Evolutionary conservation across 805 yeast genomes (phyloP), one percentile per base, ranked within the genome.

Genomic region (Maudiozyma bulderi): DNA sequence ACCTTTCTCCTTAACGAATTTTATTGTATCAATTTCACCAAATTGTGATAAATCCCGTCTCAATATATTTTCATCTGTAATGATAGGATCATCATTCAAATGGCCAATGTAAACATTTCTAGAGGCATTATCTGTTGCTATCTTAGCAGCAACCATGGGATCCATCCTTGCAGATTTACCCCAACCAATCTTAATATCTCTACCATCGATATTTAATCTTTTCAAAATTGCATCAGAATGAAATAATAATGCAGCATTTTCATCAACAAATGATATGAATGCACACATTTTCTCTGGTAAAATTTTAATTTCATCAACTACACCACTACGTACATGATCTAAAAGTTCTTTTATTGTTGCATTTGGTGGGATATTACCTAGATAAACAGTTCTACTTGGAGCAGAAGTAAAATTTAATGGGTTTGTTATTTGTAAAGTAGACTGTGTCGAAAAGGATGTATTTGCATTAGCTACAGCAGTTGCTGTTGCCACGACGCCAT

Each of bases 151-250:
- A 6, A 91, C 90, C 7, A 84, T 74, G 1, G 95, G 85, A 51
- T 80, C 81, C 35, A 89, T 78, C 1, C 85, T 80, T 2, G 83
- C 73, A 39, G 88, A 80, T 56, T 84, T 84, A 20, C 96, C 96
- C 98, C 98, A 93, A 10, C 96, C 96, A 51, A 91, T 77, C 60
- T 88, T 79, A 50, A 90, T 79, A 59, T 86, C 95, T 55, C 84
- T 81, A 43, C 87, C 89, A 56, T 80, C 81, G 51, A 93, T 84
- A 40, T 83, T 79, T 54, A 90, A 73, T 62, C 90, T 80, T 62
- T 87, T 88, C 62, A 91, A 74, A 46, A 86, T 83, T 39, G 96
- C 95, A 69, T 90, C 97, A 0, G 96, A 86, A 67, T 89, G 96
- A 70, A 93, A 93, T 55, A 88, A 77, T 51, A 88, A 73, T 0